Percentiles rank a stretch among this genome's conserved stretches.
phyloP scores from a whole-genome alignment of 345 rosid genomes.

The Rhodamnia rubescens region DNA sequence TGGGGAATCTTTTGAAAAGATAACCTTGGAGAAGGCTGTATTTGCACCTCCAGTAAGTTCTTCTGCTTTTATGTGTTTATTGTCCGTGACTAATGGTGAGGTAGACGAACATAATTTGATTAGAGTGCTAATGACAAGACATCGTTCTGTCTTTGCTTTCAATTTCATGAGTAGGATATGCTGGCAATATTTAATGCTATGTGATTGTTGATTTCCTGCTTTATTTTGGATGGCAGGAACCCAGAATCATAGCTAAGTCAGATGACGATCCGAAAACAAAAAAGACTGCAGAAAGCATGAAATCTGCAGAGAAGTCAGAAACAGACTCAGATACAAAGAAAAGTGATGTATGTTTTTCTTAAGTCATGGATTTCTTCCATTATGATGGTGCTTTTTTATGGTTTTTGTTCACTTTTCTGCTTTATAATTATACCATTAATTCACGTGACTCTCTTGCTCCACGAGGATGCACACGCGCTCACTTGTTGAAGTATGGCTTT shows the following conservation, averaged over 20 bases:
- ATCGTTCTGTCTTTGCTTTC: neutral
- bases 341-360: conserved; percentile 30
- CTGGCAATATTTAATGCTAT: neutral
- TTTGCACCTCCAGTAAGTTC: conserved; percentile 51
- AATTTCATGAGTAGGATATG: neutral
- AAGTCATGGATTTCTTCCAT: neutral
- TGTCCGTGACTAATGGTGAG: neutral
- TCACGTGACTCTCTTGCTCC: neutral
- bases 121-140: neutral
- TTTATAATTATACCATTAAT: neutral
- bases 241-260: conserved; percentile 21
- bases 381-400: neutral
- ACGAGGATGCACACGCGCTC: neutral
- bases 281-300: conserved; percentile 21
- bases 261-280: conserved; percentile 35
- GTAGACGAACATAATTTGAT: neutral
- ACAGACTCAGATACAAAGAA: conserved; percentile 24
- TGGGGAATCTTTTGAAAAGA: conserved; percentile 34
- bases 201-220: neutral
- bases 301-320: conserved; percentile 34
- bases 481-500: neutral
- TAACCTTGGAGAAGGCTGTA: conserved; percentile 38
- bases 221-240: conserved; percentile 10
- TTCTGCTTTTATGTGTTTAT: neutral
- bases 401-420: neutral